These are phyloP conservation scores for Boletus rubescentipes DNA, from an alignment of 768 basidiomycete species.

Conservation along the genomic window DNA sequence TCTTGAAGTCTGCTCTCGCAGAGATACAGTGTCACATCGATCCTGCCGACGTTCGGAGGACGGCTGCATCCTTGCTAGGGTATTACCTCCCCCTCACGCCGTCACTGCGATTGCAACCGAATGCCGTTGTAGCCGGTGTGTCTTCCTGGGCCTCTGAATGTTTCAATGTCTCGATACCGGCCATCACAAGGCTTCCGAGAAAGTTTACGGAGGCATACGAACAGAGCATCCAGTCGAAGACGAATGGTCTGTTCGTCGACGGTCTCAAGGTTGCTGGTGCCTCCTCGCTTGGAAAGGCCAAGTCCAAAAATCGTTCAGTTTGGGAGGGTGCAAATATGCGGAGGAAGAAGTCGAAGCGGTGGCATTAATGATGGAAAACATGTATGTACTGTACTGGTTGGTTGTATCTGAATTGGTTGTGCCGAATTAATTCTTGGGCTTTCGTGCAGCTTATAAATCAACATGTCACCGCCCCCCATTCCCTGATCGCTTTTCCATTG, in stretches of 20 bases:
- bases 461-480: too few relatives aligned
- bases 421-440: too few relatives aligned
- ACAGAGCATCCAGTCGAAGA: slow-evolving; percentile 6
- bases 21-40: slow-evolving; percentile 41
- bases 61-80: slow-evolving; percentile 67
- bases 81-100: slow-evolving; percentile 59
- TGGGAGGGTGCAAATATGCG: slow-evolving; percentile 21
- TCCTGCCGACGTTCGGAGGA: slow-evolving; percentile 51
- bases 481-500: too few relatives aligned
- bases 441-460: too few relatives aligned
- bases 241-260: slow-evolving; percentile 26
- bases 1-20: slow-evolving; percentile 24
- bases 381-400: too few relatives aligned
- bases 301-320: slow-evolving; percentile 24
- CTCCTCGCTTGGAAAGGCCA: slow-evolving; percentile 19
- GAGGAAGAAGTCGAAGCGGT: slow-evolving; percentile 18
- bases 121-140: slow-evolving; percentile 52
- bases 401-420: too few relatives aligned
- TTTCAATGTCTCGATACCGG: slow-evolving; percentile 21
- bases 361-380: slow-evolving; percentile 8
- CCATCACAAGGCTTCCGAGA: slow-evolving; percentile 19
- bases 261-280: slow-evolving; percentile 15
- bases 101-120: slow-evolving; percentile 46
- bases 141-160: slow-evolving; percentile 53
- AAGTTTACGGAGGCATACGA: slow-evolving; percentile 24